These are phyloP conservation scores for Cucurbitaria berberidis DNA, from an alignment of 2,329 filamentous ascomycete genomes.

Conservation along the genomic window DNA sequence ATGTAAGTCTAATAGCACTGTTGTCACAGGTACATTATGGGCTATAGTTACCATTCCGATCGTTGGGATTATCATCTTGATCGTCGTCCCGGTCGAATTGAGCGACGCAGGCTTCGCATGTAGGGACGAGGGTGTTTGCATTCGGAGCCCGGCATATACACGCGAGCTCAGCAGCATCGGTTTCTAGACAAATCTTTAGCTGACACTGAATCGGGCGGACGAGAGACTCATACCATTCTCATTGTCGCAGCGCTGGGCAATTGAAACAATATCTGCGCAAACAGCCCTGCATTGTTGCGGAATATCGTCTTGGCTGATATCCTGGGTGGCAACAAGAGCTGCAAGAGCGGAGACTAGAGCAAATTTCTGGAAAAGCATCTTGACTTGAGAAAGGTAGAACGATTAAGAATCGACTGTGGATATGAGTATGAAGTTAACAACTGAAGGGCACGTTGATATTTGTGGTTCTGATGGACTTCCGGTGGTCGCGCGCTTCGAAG, in stretches of 20 bases:
- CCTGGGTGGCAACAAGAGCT: constrained; percentile 30
- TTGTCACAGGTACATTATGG: no score
- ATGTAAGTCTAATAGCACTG: neutral
- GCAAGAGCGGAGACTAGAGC: constrained; percentile 32
- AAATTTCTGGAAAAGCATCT: constrained; percentile 32
- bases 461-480: neutral
- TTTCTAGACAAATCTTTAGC: constrained; percentile 9
- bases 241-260: constrained; percentile 33
- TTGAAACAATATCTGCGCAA: constrained; percentile 32
- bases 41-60: constrained; percentile 15
- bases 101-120: constrained; percentile 40
- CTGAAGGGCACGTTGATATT: neutral
- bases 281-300: constrained; percentile 35
- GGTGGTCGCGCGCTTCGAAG: neutral
- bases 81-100: constrained; percentile 28
- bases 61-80: constrained; percentile 14
- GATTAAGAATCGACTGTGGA: neutral
- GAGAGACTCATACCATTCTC: constrained; percentile 17
- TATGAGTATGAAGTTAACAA: neutral
- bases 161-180: constrained; percentile 29
- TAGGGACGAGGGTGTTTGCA: constrained; percentile 31
- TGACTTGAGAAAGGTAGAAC: neutral
- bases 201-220: neutral
- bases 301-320: constrained; percentile 40
- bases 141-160: constrained; percentile 40